These are phyloP conservation scores for Wickerhamiella cacticola DNA, from an alignment of 805 yeast genomes.

Conservation along the genomic window DNA sequence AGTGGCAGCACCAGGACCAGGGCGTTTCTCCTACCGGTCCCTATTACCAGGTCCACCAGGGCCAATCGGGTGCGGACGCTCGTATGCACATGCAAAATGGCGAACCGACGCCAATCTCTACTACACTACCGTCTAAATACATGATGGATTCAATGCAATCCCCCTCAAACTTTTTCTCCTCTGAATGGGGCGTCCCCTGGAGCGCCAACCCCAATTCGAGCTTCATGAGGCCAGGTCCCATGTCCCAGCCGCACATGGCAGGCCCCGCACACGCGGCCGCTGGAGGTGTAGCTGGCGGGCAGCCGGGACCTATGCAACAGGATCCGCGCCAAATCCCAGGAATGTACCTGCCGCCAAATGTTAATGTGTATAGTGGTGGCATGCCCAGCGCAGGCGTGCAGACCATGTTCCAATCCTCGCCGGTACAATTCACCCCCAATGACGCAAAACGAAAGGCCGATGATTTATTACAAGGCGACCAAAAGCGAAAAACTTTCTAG, in stretches of 20 bases:
- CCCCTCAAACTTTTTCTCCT: slow-evolving; percentile 62
- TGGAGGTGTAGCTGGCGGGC: neutral
- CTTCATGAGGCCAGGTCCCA: slow-evolving; percentile 5
- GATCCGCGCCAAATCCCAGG: neutral
- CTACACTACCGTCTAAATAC: slow-evolving; percentile 58
- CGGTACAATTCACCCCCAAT: slow-evolving; percentile 8
- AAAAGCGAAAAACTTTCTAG: neutral
- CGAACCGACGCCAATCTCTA: slow-evolving; percentile 59
- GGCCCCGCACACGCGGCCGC: slow-evolving; percentile 5
- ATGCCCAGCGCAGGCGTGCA: slow-evolving; percentile 5
- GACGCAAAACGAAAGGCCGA: slow-evolving; percentile 3
- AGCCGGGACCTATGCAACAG: slow-evolving; percentile 1
- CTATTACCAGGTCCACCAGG: neutral
- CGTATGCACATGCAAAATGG: slow-evolving; percentile 21
- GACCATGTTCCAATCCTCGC: neutral
- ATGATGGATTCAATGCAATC: slow-evolving; percentile 66
- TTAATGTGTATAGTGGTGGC: neutral
- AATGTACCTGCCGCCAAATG: slow-evolving; percentile 5
- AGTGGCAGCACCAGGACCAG: neutral
- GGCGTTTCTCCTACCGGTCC: slow-evolving; percentile 8
- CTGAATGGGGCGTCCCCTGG: slow-evolving; percentile 39
- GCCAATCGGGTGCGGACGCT: neutral
- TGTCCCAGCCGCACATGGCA: neutral
- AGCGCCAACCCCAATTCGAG: slow-evolving; percentile 14
- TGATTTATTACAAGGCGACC: neutral